Base-by-base conservation (phyloP, 164 flowering plant species). In the Litsea cubeba region DNA sequence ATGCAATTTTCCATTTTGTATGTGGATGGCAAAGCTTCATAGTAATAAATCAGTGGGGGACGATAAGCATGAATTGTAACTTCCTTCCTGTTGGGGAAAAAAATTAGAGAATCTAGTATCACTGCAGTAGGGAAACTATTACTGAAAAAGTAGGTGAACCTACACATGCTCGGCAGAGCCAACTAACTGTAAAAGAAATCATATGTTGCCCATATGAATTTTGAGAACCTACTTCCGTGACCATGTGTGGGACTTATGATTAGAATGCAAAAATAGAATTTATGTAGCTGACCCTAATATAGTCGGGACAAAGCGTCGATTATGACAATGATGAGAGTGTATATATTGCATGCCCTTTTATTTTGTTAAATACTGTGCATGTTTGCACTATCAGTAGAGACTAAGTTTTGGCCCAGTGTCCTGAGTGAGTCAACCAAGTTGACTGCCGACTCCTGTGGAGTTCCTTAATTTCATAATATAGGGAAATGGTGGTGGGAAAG, bases 1-100 rank as follows among this genome's bases (percentile, higher is more conserved):
- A 77, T 70, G 62, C 62, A 54, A 60, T 66, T 70, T 57, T 76
- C 23, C 3, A 54, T 12, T 54, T 54, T 54, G 60, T 74, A 75
- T 1, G 73, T 60, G 0, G 72, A 10, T 10, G 87, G 84, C 75
- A 86, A 62, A 0, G 85, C 79, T 78, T 84, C 87, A 2, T 83
- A 66, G 69, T 79, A 81, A 1, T 79, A 69, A 20, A 79, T 0
- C n/a, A 84, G 30, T 60, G 83, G 84, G 50, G 75, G 71, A 70
- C 65, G n/a, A 12, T 58, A 28, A 28, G 58, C 14, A 15, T 71
- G 51, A 40, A 75, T 79, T n/a, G 20, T 62, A 23, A 72, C 71
- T 57, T 70, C 57, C 68, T 83, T 82, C 74, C 88, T 85, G 68
- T 28, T 50, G 50, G 49, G 46, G 24, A 12, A 23, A 30, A 14